Evolutionary conservation across 2,329 filamentous ascomycete genomes (phyloP), one percentile per base, ranked within the genome.

Genomic region (Didymella arachidicola): DNA sequence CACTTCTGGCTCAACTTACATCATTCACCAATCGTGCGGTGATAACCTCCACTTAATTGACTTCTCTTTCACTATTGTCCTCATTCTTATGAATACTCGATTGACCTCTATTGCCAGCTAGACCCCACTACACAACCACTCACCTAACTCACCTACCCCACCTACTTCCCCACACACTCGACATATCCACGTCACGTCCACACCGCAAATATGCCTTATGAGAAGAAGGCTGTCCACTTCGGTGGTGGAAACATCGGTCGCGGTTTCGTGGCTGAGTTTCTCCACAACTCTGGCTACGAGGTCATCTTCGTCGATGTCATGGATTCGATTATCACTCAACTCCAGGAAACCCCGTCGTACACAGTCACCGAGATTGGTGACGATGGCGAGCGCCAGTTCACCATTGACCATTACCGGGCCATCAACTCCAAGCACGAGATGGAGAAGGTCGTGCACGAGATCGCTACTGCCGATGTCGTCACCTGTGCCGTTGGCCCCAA

Each of bases 401-500:
- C 82, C 70, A 96, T 99, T 80, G 90, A 91, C 79, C 95, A 97
- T 82, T 98, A 97, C 84, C 91, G 92, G 52, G 95, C 95, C 79
- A 90, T 98, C 85, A 97, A 98, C 87, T 96, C 92, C 69, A 93
- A 91, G 81, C 87, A 89, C 65, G 83, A 97, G 75, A 90, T 96
- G 81, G 84, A 84, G 53, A 88, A 94, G 54, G 87, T 97, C 54
- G 80, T 98, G 67, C 80, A 94, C 45, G 92, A 95, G 81, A 96
- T 98, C 71, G 85, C 89, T 55, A 89, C 89, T 22, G 93, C 94
- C 39, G 93, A 97, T 63, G 81, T 97, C 52, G 92, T 99, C 71
- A 99, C 95, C 64, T 99, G 95, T 80, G 96, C 95, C 19, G 95
- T 99, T 66, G 95, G 95, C 43, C 95, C 95, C 71, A 96, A 93